Percentiles rank a stretch among this genome's conserved stretches.
phyloP scores from a whole-genome alignment of 2,329 filamentous ascomycete species.

The Westerdykella aurantiaca region DNA sequence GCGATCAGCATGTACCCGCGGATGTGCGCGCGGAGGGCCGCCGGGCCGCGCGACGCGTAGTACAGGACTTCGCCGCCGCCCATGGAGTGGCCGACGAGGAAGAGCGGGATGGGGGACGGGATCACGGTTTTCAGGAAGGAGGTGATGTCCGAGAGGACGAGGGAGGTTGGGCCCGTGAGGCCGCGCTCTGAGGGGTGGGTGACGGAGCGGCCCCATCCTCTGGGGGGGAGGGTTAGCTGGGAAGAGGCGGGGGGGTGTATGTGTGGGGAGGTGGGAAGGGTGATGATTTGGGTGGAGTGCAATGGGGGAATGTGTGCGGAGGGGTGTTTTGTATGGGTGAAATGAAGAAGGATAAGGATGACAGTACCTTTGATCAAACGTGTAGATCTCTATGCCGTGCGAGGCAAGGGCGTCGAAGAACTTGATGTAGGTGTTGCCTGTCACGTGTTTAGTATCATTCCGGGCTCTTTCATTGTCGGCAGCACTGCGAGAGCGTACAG shows the following conservation, averaged over 20 bases:
- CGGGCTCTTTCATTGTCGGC: constrained; percentile 1
- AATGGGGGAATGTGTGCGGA: not conserved
- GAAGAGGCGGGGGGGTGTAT: not conserved
- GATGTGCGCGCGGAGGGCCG: constrained; percentile 54
- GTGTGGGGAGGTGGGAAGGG: too few species aligned
- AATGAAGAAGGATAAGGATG: not conserved
- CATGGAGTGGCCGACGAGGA: constrained; percentile 89
- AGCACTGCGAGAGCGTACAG: constrained; percentile 33
- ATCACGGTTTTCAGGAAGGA: constrained; percentile 63
- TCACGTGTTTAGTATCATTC: constrained; percentile 13
- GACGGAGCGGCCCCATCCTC: constrained; percentile 77
- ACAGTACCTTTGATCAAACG: constrained; percentile 67
- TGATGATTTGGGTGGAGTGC: not conserved
- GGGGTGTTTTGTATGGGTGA: not conserved
- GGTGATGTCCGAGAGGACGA: constrained; percentile 71
- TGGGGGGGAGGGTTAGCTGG: constrained; percentile 13
- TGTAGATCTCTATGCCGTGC: constrained; percentile 67
- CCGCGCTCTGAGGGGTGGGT: constrained; percentile 58
- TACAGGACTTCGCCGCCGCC: constrained; percentile 73
- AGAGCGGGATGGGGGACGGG: constrained; percentile 55
- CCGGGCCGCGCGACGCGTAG: constrained; percentile 45
- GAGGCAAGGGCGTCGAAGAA: constrained; percentile 67
- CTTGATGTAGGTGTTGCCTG: constrained; percentile 65
- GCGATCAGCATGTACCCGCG: constrained; percentile 69
- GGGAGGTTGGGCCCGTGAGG: constrained; percentile 64